Evolutionary conservation across 73 alveolate genomes (phyloP).

Genomic region (Stentor roeselii): DNA sequence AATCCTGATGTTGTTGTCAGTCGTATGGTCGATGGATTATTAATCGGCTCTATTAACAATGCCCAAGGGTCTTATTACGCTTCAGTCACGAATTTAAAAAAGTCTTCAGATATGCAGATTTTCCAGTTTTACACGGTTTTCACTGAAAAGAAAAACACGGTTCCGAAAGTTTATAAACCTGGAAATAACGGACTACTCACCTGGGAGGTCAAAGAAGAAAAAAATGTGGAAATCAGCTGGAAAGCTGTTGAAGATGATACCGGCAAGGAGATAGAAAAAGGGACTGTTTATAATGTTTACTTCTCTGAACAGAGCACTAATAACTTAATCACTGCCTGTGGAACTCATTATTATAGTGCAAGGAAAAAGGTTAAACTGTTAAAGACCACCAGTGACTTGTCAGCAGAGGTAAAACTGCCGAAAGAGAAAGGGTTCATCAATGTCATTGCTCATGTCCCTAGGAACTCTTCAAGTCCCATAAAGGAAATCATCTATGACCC

Average conservation of each 20-base stretch:
- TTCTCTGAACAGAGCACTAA: neutral
- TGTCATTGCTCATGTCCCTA: neutral
- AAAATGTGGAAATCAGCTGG: neutral
- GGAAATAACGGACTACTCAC: neutral
- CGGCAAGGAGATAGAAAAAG: neutral
- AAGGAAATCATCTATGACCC: neutral
- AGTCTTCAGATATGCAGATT: neutral
- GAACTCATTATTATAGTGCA: neutral
- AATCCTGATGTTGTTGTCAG: conserved; percentile 3
- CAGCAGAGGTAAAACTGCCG: neutral
- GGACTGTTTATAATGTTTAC: neutral
- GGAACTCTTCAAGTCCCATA: neutral
- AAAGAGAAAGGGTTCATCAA: neutral
- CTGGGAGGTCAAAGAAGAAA: neutral
- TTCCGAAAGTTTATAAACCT: neutral
- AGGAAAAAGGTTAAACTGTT: neutral
- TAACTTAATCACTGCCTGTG: neutral
- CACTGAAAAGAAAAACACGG: neutral
- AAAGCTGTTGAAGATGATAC: neutral
- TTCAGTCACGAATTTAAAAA: neutral
- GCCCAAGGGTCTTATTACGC: conserved; percentile 1
- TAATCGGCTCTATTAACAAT: neutral
- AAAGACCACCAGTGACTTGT: neutral
- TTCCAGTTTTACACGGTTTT: neutral
- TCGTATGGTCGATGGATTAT: neutral